Conservation (phyloP, 1,284 basidiomycete genomes). For the Earliella scabrosa region DNA sequence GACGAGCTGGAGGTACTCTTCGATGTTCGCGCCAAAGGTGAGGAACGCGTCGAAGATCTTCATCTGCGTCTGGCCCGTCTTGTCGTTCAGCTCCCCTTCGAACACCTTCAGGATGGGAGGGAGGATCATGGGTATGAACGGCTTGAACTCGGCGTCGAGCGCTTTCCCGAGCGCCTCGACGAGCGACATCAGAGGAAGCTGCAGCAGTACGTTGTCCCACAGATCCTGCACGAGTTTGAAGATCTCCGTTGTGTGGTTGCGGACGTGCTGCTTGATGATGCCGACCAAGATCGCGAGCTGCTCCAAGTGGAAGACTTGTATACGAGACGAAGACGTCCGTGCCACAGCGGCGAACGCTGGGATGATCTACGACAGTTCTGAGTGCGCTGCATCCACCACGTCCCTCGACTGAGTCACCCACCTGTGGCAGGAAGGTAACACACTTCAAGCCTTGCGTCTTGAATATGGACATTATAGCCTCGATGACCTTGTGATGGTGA, state of each 20-base stretch:
- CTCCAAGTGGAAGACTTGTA: constrained; percentile 95
- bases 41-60: constrained; percentile 95
- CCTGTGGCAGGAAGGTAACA: constrained; percentile 94
- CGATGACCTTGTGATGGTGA: constrained; percentile 93
- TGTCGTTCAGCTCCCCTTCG: constrained; percentile 84
- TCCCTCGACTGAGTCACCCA: constrained; percentile 36
- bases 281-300: constrained; percentile 95
- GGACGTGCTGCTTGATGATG: constrained; percentile 98
- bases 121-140: constrained; percentile 92
- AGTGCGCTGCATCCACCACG: not conserved
- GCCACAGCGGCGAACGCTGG: constrained; percentile 95
- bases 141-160: constrained; percentile 97
- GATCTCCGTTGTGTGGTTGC: constrained; percentile 87
- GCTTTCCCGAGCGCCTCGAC: constrained; percentile 96
- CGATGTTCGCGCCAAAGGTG: constrained; percentile 95
- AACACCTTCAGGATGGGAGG: constrained; percentile 93
- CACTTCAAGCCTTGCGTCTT: constrained; percentile 98
- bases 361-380: constrained; percentile 72
- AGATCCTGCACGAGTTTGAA: constrained; percentile 86
- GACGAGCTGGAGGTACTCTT: constrained; percentile 97
- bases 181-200: constrained; percentile 92
- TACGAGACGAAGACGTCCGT: constrained; percentile 77
- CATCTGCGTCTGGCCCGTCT: constrained; percentile 79
- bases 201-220: constrained; percentile 88
- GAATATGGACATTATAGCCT: constrained; percentile 99